Evolutionary conservation across 108 stramenopile species (phyloP).

Genomic region (Skeletonema marinoi): DNA sequence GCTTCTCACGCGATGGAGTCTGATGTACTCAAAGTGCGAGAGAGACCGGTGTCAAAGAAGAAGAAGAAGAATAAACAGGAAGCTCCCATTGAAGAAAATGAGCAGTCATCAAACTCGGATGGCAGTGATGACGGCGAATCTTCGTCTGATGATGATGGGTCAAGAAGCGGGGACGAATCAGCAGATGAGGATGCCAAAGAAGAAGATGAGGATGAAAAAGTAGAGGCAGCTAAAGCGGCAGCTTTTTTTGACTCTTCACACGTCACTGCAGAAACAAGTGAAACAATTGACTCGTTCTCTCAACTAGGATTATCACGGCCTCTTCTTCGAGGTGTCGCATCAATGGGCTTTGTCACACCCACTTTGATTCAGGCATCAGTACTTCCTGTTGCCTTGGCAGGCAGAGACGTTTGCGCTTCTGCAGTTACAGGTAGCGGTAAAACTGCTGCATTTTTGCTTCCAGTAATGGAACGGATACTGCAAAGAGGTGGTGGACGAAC

Average conservation of each 20-base stretch:
- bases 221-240: slow-evolving; percentile 65
- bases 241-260: slow-evolving; percentile 67
- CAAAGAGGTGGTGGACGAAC: slow-evolving; percentile 79
- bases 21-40: slow-evolving; percentile 39
- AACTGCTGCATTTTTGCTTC: slow-evolving; percentile 96
- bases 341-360: slow-evolving; percentile 94
- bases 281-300: slow-evolving; percentile 73
- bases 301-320: slow-evolving; percentile 94
- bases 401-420: slow-evolving; percentile 94
- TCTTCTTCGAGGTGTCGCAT: slow-evolving; percentile 90
- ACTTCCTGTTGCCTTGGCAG: slow-evolving; percentile 92
- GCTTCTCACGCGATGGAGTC: slow-evolving; percentile 46
- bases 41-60: slow-evolving; percentile 25
- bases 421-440: slow-evolving; percentile 90
- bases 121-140: slow-evolving; percentile 61
- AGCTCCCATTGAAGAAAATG: background rate
- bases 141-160: slow-evolving; percentile 19
- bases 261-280: slow-evolving; percentile 13
- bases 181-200: slow-evolving; percentile 43
- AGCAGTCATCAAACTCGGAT: slow-evolving; percentile 1
- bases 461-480: slow-evolving; percentile 92
- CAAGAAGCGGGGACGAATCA: slow-evolving; percentile 38
- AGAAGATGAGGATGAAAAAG: slow-evolving; percentile 61
- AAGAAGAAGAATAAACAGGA: background rate
- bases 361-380: slow-evolving; percentile 94